Conservation (phyloP, 2,329 filamentous ascomycete species). For the Neobulgaria alba region DNA sequence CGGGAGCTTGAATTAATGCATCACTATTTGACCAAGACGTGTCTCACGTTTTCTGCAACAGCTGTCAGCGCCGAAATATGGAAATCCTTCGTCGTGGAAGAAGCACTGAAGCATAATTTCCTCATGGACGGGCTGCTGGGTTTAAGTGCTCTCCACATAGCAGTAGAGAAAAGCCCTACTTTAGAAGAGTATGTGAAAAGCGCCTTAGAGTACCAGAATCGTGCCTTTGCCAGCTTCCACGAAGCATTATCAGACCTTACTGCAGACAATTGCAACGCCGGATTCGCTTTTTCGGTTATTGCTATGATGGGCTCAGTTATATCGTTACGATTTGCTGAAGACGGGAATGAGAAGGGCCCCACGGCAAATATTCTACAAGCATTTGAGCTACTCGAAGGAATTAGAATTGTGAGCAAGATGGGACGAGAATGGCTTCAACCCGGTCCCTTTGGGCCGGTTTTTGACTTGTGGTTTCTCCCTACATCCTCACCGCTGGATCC, state of each 20-base stretch:
- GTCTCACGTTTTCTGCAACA: background rate
- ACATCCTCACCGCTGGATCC: background rate
- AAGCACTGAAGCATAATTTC: constrained; percentile 26
- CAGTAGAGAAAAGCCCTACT: constrained; percentile 7
- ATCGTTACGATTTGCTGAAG: background rate
- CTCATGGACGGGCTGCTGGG: constrained; percentile 31
- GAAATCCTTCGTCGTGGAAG: constrained; percentile 18
- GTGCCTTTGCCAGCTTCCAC: background rate
- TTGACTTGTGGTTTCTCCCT: background rate
- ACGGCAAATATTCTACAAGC: background rate
- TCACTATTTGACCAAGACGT: background rate
- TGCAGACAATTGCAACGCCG: constrained; percentile 11
- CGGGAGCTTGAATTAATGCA: background rate
- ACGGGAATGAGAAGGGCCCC: background rate
- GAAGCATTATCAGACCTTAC: constrained; percentile 7
- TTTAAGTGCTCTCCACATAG: constrained; percentile 30
- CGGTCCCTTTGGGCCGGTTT: background rate
- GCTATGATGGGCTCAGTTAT: background rate
- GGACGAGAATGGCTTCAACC: background rate
- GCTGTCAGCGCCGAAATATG: constrained; percentile 11
- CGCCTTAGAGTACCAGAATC: background rate
- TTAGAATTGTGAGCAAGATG: background rate
- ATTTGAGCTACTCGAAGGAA: background rate
- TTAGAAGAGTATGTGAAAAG: constrained; percentile 1
- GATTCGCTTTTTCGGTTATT: constrained; percentile 6